phyloP scores from a whole-genome alignment of 306 rosid species.

The Citrullus mucosospermus region DNA sequence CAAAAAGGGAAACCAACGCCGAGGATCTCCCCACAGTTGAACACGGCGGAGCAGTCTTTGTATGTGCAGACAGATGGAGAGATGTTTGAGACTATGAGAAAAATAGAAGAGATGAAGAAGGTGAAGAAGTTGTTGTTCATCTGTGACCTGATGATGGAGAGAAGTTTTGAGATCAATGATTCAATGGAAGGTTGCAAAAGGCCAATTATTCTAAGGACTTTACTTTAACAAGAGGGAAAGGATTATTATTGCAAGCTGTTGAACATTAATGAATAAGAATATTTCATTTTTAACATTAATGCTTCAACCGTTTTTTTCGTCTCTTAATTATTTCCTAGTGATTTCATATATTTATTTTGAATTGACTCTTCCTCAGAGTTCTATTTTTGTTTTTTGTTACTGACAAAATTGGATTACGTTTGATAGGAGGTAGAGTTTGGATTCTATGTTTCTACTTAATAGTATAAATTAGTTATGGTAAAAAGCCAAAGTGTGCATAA shows the following conservation, averaged over 20 bases:
- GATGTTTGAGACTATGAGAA: background rate
- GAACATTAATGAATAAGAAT: background rate
- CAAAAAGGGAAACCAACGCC: constrained; percentile 1
- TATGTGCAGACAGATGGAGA: background rate
- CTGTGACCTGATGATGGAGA: background rate
- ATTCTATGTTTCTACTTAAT: too few relatives aligned
- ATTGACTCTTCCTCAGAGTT: background rate
- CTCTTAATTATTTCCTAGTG: background rate
- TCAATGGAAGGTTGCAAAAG: background rate
- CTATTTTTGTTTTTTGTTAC: background rate
- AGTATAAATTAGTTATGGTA: too few relatives aligned
- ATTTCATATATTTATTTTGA: background rate
- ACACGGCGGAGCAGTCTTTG: background rate
- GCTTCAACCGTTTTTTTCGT: background rate
- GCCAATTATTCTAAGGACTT: background rate
- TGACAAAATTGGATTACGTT: background rate
- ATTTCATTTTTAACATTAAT: background rate
- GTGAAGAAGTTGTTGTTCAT: background rate
- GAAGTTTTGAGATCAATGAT: background rate
- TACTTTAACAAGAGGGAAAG: background rate
- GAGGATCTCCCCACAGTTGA: background rate
- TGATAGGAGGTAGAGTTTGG: too few relatives aligned
- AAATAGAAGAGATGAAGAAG: background rate
- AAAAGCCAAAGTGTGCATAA: too few relatives aligned
- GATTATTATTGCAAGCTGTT: background rate